phyloP scores from a whole-genome alignment of 257 asterid species.

The Solanum lycopersicoides region DNA sequence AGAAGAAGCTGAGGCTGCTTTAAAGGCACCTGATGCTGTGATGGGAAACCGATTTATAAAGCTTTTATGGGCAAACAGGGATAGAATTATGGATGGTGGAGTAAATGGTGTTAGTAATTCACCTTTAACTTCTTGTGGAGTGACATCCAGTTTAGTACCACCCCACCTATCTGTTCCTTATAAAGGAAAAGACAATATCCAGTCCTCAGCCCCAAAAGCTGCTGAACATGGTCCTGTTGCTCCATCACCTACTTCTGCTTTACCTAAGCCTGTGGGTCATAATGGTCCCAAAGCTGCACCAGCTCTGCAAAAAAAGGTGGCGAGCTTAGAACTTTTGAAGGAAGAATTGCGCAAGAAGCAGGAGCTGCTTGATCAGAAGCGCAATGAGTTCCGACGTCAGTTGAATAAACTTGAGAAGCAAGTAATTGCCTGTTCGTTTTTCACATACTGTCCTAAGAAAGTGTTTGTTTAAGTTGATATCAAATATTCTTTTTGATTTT shows the following conservation, averaged over 20 bases:
- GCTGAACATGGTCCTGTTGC: conserved; percentile 3
- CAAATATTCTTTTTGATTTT: background rate
- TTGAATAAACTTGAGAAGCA: conserved; percentile 73
- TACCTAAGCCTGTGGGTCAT: conserved; percentile 24
- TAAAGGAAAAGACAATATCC: conserved; percentile 48
- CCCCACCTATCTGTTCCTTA: conserved; percentile 21
- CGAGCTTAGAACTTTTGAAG: conserved; percentile 72
- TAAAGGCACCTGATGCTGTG: conserved; percentile 93
- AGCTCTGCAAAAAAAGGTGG: conserved; percentile 62
- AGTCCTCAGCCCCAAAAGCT: conserved; percentile 26
- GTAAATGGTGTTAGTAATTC: conserved; percentile 20
- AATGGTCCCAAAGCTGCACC: conserved; percentile 54
- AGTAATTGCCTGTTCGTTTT: conserved; percentile 30
- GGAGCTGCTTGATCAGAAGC: conserved; percentile 92
- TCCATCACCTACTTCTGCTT: conserved; percentile 30
- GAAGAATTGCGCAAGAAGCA: conserved; percentile 94
- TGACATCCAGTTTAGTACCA: conserved; percentile 13
- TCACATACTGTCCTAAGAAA: background rate
- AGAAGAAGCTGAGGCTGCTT: conserved; percentile 92
- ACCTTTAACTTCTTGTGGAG: conserved; percentile 20
- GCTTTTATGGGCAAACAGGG: conserved; percentile 95
- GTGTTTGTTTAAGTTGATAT: background rate
- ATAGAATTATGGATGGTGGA: conserved; percentile 59
- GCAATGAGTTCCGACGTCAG: conserved; percentile 64
- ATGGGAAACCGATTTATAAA: conserved; percentile 95